phyloP scores from a whole-genome alignment of 495 filamentous ascomycete genomes.

The Aspergillus funiculosus region DNA sequence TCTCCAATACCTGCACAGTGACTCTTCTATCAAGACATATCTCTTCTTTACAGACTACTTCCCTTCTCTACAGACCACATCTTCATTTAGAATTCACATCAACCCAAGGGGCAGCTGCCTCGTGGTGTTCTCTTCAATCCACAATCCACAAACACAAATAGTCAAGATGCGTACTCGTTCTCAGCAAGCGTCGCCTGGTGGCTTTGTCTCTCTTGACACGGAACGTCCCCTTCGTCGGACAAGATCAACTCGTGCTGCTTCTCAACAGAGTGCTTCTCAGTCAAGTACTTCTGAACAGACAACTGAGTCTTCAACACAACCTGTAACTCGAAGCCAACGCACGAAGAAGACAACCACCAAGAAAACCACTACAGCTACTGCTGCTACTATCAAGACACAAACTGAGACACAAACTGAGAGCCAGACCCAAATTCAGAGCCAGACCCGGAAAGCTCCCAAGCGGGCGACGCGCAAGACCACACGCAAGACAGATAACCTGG shows the following conservation, averaged over 20 bases:
- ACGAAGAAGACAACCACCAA: conserved; percentile 12
- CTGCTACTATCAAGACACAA: conserved; percentile 6
- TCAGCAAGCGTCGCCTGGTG: conserved; percentile 22
- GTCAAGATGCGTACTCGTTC: conserved; percentile 26
- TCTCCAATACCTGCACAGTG: background rate
- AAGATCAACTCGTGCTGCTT: conserved; percentile 9
- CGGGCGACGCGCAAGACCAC: conserved; percentile 10
- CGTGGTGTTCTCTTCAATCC: background rate
- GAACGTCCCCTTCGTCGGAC: conserved; percentile 14
- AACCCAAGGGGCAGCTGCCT: too few species aligned
- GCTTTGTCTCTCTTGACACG: conserved; percentile 21
- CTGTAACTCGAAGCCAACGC: conserved; percentile 14
- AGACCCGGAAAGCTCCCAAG: conserved; percentile 5
- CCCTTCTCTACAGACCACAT: too few species aligned
- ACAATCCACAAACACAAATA: background rate
- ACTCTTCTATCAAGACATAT: background rate
- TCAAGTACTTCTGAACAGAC: conserved; percentile 5
- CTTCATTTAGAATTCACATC: background rate
- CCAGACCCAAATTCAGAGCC: too few species aligned
- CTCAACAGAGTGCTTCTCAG: conserved; percentile 8
- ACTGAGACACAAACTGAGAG: too few species aligned
- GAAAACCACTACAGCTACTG: background rate
- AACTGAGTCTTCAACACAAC: conserved; percentile 13
- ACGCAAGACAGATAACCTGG: conserved; percentile 4
- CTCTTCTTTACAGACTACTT: background rate